Conservation (phyloP, 306 rosid genomes). For the Ammopiptanthus mongolicus region DNA sequence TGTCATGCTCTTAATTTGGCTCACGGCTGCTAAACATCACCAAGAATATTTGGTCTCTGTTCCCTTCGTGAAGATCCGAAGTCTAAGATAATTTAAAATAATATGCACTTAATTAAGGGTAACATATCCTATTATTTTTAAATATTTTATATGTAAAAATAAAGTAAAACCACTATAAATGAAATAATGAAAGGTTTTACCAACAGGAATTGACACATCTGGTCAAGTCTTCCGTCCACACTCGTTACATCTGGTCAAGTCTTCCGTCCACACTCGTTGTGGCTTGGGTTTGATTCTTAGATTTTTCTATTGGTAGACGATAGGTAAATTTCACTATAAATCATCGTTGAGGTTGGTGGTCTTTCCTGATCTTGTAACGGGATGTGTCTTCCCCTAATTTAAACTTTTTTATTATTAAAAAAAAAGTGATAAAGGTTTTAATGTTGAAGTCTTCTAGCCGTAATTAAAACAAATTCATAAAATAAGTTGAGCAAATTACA, state of each 20-base stretch:
- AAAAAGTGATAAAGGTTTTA: not conserved
- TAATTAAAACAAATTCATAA: not conserved
- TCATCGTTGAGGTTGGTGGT: no score
- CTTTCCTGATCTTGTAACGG: no score
- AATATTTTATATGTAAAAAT: not conserved
- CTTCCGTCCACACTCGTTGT: no score
- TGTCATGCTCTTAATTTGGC: conserved; percentile 22
- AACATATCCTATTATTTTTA: not conserved
- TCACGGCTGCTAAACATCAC: conserved; percentile 17
- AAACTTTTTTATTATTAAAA: no score
- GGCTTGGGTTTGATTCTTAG: no score
- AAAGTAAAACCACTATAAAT: not conserved
- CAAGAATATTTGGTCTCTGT: not conserved
- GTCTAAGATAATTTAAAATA: conserved; percentile 12
- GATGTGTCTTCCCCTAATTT: no score
- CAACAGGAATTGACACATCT: no score
- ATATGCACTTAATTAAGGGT: not conserved
- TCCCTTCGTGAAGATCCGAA: not conserved
- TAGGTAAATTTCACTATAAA: no score
- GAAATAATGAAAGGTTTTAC: no score
- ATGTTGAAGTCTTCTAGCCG: not conserved
- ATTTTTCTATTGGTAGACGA: no score
- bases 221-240: no score
- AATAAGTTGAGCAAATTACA: not conserved
- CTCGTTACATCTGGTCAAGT: no score